Evolutionary conservation across 2,329 filamentous ascomycete genomes (phyloP).

Genomic region (Pyricularia sp.): DNA sequence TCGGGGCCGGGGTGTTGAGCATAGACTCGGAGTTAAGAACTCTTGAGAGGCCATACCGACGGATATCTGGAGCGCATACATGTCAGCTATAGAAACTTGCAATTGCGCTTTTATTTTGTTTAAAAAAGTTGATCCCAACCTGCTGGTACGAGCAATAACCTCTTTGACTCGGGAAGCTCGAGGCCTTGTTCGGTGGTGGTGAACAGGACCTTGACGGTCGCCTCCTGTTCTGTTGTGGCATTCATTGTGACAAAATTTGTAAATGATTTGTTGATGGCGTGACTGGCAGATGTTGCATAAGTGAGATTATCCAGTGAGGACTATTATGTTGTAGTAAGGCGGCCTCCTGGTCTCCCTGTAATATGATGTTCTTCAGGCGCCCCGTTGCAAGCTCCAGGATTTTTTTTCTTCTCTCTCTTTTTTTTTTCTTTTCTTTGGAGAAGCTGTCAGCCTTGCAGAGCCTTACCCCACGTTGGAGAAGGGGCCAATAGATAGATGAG

Average conservation of each 20-base stretch:
- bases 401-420: constrained; percentile 9
- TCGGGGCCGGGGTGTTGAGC: constrained; percentile 56
- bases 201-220: constrained; percentile 60
- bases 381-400: not conserved
- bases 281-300: not conserved
- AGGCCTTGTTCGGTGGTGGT: constrained; percentile 54
- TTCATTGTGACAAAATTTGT: constrained; percentile 15
- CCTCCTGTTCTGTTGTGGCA: constrained; percentile 17
- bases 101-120: not conserved
- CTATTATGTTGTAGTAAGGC: not conserved
- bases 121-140: constrained; percentile 25
- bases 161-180: constrained; percentile 52
- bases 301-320: not conserved
- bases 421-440: constrained; percentile 10
- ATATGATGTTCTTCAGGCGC: not conserved
- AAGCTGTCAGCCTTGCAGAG: constrained; percentile 6
- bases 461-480: constrained; percentile 9
- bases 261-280: not conserved
- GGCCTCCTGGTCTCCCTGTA: not conserved
- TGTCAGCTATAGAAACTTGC: constrained; percentile 2
- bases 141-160: constrained; percentile 53
- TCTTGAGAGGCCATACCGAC: constrained; percentile 60
- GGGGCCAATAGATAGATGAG: not conserved
- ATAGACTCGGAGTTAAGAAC: constrained; percentile 65
- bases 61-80: constrained; percentile 43